Evolutionary conservation across 2,329 filamentous ascomycete species (phyloP).

Genomic region (Mycosphaerella sp.): DNA sequence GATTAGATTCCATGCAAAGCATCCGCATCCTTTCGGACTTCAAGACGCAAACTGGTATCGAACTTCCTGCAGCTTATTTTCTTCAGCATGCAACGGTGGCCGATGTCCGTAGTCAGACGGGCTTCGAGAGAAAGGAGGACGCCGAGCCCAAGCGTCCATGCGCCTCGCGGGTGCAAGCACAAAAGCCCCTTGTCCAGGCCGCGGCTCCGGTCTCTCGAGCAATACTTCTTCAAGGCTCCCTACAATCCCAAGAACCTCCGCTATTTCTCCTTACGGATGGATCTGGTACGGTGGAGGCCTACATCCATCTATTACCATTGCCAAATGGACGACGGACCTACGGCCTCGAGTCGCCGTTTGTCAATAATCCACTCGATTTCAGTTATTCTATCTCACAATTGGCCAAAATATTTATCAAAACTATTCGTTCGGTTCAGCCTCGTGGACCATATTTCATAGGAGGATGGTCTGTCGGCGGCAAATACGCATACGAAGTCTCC

Average conservation of each 20-base stretch:
- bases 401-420: not conserved
- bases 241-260: constrained; percentile 22
- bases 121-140: too few species aligned
- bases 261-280: constrained; percentile 40
- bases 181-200: too few species aligned
- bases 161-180: too few species aligned
- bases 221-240: not conserved
- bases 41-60: not conserved
- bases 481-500: constrained; percentile 46
- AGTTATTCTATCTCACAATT: not conserved
- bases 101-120: too few species aligned
- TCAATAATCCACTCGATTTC: constrained; percentile 4
- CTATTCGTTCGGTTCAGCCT: constrained; percentile 33
- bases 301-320: constrained; percentile 38
- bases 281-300: constrained; percentile 42
- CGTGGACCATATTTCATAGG: constrained; percentile 47
- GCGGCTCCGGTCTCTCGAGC: not conserved
- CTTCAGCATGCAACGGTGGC: too few species aligned
- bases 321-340: constrained; percentile 28
- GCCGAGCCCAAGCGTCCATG: too few species aligned
- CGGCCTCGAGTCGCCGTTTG: constrained; percentile 8
- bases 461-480: constrained; percentile 47
- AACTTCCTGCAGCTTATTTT: not conserved
- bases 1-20: not conserved
- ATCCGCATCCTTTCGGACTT: not conserved